Conservation (phyloP, 805 yeast species). For the Ogataea dorogensis region DNA sequence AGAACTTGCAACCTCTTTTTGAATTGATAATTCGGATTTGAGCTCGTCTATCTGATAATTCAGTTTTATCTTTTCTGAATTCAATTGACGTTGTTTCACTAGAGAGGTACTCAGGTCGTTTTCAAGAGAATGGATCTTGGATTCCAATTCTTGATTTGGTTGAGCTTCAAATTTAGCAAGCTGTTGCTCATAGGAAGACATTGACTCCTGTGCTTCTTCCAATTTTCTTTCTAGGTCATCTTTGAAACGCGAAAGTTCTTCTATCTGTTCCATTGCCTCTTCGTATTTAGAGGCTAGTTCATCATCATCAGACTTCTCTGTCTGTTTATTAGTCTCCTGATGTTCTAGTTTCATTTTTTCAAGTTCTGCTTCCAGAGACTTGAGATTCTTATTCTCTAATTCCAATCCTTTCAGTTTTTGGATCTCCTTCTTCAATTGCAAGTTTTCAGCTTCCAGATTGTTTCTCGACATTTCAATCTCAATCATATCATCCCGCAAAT, state of each 20-base stretch:
- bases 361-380: not conserved
- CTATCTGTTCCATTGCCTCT: not conserved
- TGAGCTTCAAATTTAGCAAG: not conserved
- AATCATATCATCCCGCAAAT: not conserved
- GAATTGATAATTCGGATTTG: conserved; percentile 22
- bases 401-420: not conserved
- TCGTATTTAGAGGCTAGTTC: not conserved
- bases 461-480: not conserved
- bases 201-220: too few species aligned
- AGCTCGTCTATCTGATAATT: conserved; percentile 40
- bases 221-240: too few species aligned
- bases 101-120: conserved; percentile 15
- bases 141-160: conserved; percentile 2
- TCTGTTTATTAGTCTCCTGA: not conserved
- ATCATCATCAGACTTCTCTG: not conserved
- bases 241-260: too few species aligned
- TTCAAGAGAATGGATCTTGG: conserved; percentile 5
- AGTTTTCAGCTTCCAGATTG: not conserved
- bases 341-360: conserved; percentile 2
- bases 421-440: not conserved
- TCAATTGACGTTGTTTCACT: conserved; percentile 16
- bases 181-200: too few species aligned
- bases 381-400: not conserved
- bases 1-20: conserved; percentile 30
- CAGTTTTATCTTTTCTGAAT: conserved; percentile 27